Base-by-base conservation (phyloP, 257 asterid species). In the Capsicum rhomboideum region DNA sequence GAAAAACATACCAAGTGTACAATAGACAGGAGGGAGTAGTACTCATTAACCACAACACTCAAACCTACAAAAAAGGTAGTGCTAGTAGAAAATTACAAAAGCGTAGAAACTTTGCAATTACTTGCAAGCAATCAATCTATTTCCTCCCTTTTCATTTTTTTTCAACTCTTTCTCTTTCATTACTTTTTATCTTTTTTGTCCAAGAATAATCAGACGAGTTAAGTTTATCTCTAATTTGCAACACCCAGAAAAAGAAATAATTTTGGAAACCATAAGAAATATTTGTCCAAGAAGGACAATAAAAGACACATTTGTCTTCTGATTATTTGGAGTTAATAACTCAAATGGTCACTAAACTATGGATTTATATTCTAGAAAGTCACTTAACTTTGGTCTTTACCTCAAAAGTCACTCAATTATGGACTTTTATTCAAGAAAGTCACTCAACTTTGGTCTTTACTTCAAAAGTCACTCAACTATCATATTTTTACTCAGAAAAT, bases 111-210 rank as follows among this genome's bases (percentile, higher is more conserved):
- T 77, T 77, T 50, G 81, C 81, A 50, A 50, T 77, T 84, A 74
- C 85, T 87, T 74, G 87, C 79, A 81, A 64, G 78, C 72, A 74
- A 59, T 81, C 72, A 74, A 59, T 81, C 83, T 82, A 55, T 58
- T 80, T 55, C 28, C 31, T 26, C 21, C 37, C 26, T n/a, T 69
- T 23, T 13, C 46, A 34, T 4, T 17, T 13, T 44, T n/a, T 28
- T 21, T 83, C n/a, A 28, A 40, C 80, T 80, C 83, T 67, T 2
- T 29, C 16, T 59, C 17, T 8, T 64, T 58, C 81, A 23, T 50
- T 77, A 49, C 42, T 13, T 69, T 29, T 72, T 72, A 42, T 72
- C 58, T 44, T 8, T 13, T 66, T 42, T 26, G 61, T 63, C 34
- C 28, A 81, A 81, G 26, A 80, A 74, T 7, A 34, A 34, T 46